Base-by-base conservation (phyloP, 2,329 filamentous ascomycete genomes). In the Xylariaceae sp. region DNA sequence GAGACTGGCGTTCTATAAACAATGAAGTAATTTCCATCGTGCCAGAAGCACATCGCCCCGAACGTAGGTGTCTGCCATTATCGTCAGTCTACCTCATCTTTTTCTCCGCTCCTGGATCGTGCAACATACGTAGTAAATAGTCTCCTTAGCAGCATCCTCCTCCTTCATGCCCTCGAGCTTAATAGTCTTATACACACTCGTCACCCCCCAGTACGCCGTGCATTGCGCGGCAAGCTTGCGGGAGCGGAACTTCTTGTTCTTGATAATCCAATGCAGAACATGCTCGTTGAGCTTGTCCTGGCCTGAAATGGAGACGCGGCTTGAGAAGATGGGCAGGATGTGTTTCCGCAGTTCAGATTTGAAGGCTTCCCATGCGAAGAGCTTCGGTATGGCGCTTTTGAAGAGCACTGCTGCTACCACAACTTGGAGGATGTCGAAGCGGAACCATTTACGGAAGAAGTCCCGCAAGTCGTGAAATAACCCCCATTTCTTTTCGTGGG, bases 21-120 rank as follows among this genome's bases (percentile, higher is more conserved):
- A 51, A 71, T 63, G 54, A 71, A 71, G n/a, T 72, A 39, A 31
- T 58, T 63, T 36, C 65, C 58, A 12, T 64, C 56, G 47, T 66
- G 55, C 17, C 66, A 45, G 59, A 72, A 72, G 68, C 68, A 71
- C 0, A 65, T 69, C 1, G 63, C 65, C 13, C 67, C 69, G 34
- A 71, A 71, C 1, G 66, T 69, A 1, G 70, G 69, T 7, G 70
- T 45, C 43, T 45, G 43, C 14, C 17, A 9, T 6, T 34, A 14
- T 28, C 7, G 43, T 45, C 17, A 38, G 28, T 18, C 28, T 42
- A n/a, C 17, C 17, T 28, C 22, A 33, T 12, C 4, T 3, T 2
- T 45, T 16, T 36, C 14, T 5, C n/a, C 2, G 6, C 5, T 17
- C 5, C 19, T 13, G 40, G 14, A 16, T n/a, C 12, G 40, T 12